phyloP scores from a whole-genome alignment of 2,329 filamentous ascomycete genomes.

The Colletotrichum sp. region DNA sequence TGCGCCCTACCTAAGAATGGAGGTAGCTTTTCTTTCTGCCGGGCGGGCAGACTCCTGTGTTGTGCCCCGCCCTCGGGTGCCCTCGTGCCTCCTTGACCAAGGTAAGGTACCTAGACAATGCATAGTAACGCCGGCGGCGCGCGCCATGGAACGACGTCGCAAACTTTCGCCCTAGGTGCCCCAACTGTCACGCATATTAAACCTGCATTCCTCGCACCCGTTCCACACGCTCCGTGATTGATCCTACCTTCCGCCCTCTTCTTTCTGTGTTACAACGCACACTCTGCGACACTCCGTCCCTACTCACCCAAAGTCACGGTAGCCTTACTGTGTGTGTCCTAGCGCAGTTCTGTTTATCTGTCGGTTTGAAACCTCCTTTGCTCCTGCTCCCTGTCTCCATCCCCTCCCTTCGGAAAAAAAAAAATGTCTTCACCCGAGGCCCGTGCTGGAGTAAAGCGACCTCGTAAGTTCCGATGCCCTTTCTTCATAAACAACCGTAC shows the following conservation, averaged over 20 bases:
- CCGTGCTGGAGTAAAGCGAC: conserved; percentile 46
- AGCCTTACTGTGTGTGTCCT: not conserved
- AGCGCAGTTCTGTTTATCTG: not conserved
- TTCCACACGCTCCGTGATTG: not conserved
- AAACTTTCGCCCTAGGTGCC: not conserved
- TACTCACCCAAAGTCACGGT: not conserved
- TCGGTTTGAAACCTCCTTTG: not conserved
- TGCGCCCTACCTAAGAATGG: not conserved
- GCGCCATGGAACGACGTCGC: not conserved
- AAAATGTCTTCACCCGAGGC: conserved; percentile 45
- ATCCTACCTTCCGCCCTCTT: not conserved
- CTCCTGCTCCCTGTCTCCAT: not conserved
- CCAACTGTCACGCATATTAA: not conserved
- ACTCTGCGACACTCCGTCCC: not conserved
- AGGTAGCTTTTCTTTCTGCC: not conserved
- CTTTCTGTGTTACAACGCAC: not conserved
- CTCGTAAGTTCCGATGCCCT: conserved; percentile 37
- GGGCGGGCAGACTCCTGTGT: not conserved
- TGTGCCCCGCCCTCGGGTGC: not conserved
- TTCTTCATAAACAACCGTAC: not conserved
- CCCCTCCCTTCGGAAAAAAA: not conserved
- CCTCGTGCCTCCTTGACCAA: not conserved
- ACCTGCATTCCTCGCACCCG: not conserved
- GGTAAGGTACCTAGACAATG: not conserved
- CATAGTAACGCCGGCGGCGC: not conserved